Evolutionary conservation across 495 filamentous ascomycete genomes (phyloP).

Genomic region (Penicilliopsis zonata): DNA sequence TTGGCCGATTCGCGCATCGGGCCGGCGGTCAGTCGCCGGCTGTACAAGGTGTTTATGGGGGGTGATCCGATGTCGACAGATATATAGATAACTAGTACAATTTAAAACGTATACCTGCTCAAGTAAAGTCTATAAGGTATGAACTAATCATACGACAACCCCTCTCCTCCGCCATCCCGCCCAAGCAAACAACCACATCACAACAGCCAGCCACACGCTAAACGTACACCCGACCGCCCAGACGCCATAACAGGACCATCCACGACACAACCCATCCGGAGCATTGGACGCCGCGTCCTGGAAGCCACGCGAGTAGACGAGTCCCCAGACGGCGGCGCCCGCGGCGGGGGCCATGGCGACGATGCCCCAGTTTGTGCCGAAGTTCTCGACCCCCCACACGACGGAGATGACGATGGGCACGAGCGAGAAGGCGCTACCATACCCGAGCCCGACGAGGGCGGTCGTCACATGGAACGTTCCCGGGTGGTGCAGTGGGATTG

Average conservation of each 20-base stretch:
- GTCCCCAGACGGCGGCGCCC: conserved; percentile 76
- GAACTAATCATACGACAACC: conserved; percentile 50
- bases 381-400: conserved; percentile 97
- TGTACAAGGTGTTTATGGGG: conserved; percentile 66
- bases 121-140: not conserved
- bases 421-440: conserved; percentile 82
- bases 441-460: conserved; percentile 72
- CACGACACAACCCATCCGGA: conserved; percentile 44
- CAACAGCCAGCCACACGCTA: conserved; percentile 66
- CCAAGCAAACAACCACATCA: conserved; percentile 69
- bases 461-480: conserved; percentile 71
- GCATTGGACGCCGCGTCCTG: conserved; percentile 41
- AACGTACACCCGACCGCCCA: conserved; percentile 62
- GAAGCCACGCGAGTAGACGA: conserved; percentile 73
- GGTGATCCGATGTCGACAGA: conserved; percentile 54
- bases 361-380: conserved; percentile 96
- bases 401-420: conserved; percentile 84
- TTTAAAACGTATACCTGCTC: not conserved
- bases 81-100: conserved; percentile 33
- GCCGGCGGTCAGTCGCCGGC: conserved; percentile 53
- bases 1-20: conserved; percentile 55
- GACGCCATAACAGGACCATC: conserved; percentile 70
- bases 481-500: conserved; percentile 51
- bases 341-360: conserved; percentile 80
- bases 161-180: conserved; percentile 72